These are phyloP conservation scores for Fusarium aywerte DNA, from an alignment of 2,329 filamentous ascomycete genomes.

Conservation along the genomic window DNA sequence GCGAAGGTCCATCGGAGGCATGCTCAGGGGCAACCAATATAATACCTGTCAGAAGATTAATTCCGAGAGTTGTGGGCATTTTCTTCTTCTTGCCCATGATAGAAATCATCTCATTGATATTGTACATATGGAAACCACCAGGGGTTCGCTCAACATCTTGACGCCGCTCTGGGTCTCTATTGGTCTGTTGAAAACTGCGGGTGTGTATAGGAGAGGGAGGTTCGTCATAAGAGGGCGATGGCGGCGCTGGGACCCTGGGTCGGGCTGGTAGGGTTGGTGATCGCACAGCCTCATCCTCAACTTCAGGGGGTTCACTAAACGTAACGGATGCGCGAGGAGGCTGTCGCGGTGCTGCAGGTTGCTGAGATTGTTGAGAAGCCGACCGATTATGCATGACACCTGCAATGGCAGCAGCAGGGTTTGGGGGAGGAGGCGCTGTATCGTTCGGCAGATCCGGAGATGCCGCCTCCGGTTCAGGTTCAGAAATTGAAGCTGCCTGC, in stretches of 20 bases:
- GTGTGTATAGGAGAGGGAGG: conserved; percentile 34
- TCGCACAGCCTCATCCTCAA: conserved; percentile 48
- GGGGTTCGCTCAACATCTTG: conserved; percentile 64
- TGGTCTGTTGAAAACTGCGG: conserved; percentile 50
- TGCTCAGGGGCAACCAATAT: conserved; percentile 93
- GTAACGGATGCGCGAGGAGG: conserved; percentile 41
- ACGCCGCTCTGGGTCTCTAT: conserved; percentile 31
- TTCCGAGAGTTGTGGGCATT: conserved; percentile 96
- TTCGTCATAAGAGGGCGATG: conserved; percentile 41
- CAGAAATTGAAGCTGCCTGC: conserved; percentile 46
- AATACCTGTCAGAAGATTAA: conserved; percentile 86
- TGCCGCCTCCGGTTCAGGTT: conserved; percentile 27
- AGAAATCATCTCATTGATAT: conserved; percentile 97
- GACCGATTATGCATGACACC: conserved; percentile 63
- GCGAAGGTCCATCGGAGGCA: conserved; percentile 80
- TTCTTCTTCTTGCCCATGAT: conserved; percentile 97
- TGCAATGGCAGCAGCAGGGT: conserved; percentile 66
- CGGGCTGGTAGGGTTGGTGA: conserved; percentile 56
- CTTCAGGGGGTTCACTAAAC: conserved; percentile 44
- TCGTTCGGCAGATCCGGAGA: conserved; percentile 49
- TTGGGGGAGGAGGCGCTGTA: conserved; percentile 47
- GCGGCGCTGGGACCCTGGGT: conserved; percentile 41
- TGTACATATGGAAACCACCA: conserved; percentile 92
- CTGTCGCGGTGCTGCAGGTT: conserved; percentile 42
- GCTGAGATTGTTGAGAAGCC: conserved; percentile 48